These are phyloP conservation scores for Chrysanthemum lavandulifolium DNA, from an alignment of 129 eudicot genomes.

Conservation along the genomic window DNA sequence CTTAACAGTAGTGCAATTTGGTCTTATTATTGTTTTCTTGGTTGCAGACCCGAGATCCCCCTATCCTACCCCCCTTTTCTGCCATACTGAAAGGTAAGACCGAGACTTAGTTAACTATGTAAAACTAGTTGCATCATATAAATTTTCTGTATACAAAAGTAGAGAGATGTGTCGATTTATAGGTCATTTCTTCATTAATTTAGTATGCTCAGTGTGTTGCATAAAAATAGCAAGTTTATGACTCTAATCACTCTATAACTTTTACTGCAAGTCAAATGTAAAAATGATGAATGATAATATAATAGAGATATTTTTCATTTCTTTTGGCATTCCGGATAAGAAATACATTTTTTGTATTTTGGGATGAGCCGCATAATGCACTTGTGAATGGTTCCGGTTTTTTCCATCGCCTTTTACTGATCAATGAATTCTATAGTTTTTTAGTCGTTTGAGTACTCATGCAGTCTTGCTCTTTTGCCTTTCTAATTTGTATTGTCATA, in stretches of 20 bases:
- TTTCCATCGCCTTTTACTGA: not conserved
- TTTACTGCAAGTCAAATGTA: conserved; percentile 13
- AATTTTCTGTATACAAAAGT: conserved; percentile 10
- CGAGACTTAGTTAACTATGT: conserved; percentile 1
- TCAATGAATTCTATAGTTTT: not conserved
- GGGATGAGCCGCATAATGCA: too few relatives aligned
- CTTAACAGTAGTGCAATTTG: not conserved
- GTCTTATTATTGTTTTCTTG: conserved; percentile 21
- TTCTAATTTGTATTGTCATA: not conserved
- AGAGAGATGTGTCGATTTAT: not conserved
- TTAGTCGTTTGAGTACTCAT: not conserved
- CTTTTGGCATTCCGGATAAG: not conserved
- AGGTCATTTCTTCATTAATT: not conserved
- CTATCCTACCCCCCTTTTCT: conserved; percentile 35
- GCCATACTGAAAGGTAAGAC: conserved; percentile 32
- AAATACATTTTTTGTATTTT: too few relatives aligned
- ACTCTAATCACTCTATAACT: conserved; percentile 1
- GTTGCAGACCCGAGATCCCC: conserved; percentile 40
- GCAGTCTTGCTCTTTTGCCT: not conserved
- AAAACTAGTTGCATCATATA: not conserved
- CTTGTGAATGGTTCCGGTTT: not conserved
- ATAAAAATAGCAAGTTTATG: not conserved
- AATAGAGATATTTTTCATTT: not conserved
- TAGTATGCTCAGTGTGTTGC: not conserved
- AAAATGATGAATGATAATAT: not conserved